These are phyloP conservation scores for Botrytis byssoidea DNA, from an alignment of 2,329 filamentous ascomycete species.

Conservation along the genomic window DNA sequence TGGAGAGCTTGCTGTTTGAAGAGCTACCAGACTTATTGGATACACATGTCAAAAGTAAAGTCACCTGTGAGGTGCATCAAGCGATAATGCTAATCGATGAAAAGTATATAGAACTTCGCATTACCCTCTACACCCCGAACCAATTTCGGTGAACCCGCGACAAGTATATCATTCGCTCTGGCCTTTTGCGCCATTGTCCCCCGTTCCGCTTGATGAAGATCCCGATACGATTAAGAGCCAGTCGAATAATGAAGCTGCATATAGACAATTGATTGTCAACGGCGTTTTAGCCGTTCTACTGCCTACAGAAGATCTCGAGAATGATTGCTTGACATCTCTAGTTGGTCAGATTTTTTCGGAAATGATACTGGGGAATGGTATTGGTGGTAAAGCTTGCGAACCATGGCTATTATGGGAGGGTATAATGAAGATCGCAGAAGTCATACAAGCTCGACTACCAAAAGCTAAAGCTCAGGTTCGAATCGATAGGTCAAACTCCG, in stretches of 20 bases:
- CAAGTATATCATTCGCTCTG: slow-evolving; percentile 80
- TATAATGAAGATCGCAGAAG: slow-evolving; percentile 67
- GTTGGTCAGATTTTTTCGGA: slow-evolving; percentile 87
- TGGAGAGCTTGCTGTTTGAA: slow-evolving; percentile 80
- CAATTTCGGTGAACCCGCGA: slow-evolving; percentile 60
- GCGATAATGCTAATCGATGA: slow-evolving; percentile 20
- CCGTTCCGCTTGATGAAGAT: slow-evolving; percentile 59
- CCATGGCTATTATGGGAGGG: slow-evolving; percentile 87
- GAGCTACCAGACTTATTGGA: slow-evolving; percentile 82
- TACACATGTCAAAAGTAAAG: slow-evolving; percentile 71
- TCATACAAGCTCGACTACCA: slow-evolving; percentile 42
- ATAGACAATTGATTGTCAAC: slow-evolving; percentile 85
- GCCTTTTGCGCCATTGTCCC: slow-evolving; percentile 77
- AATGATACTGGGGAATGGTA: slow-evolving; percentile 78
- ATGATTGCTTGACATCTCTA: slow-evolving; percentile 77
- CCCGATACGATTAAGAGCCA: slow-evolving; percentile 57
- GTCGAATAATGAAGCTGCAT: slow-evolving; percentile 73
- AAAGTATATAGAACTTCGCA: slow-evolving; percentile 72
- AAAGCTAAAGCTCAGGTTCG: slow-evolving; percentile 37
- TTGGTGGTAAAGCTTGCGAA: slow-evolving; percentile 78
- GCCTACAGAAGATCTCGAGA: slow-evolving; percentile 89
- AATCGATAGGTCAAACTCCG: slow-evolving; percentile 38
- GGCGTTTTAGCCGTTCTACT: slow-evolving; percentile 79
- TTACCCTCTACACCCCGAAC: slow-evolving; percentile 55
- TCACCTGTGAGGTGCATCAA: neutral